Conservation (phyloP, 2,329 filamentous ascomycete genomes). For the Aspergillus terreus region DNA sequence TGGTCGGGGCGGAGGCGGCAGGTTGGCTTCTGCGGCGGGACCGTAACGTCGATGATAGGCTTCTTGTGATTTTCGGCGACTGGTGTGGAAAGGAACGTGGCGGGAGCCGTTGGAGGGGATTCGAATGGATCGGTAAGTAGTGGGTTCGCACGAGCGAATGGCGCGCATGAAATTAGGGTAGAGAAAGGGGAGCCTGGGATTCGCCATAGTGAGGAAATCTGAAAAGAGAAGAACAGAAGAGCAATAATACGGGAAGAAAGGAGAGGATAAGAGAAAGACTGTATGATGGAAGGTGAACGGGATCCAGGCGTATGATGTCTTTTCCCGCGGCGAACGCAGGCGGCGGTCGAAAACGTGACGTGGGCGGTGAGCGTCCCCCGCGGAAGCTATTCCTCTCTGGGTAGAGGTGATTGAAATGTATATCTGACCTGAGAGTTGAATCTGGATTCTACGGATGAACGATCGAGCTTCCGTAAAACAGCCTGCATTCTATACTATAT, state of each 20-base stretch:
- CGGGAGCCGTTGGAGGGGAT: slow-evolving; percentile 25
- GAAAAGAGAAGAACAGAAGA: slow-evolving; percentile 6
- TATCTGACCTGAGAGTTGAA: no score
- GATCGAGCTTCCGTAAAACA: no score
- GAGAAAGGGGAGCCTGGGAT: slow-evolving; percentile 62
- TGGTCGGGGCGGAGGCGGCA: slow-evolving; percentile 36
- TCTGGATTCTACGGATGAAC: no score
- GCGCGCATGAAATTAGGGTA: slow-evolving; percentile 65
- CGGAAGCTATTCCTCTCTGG: slow-evolving; percentile 6
- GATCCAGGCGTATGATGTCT: background rate
- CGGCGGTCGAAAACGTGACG: slow-evolving; percentile 21
- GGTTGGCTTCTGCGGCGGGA: slow-evolving; percentile 40
- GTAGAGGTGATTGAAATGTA: no score
- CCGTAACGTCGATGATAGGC: slow-evolving; percentile 45
- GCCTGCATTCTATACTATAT: no score
- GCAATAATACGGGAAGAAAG: slow-evolving; percentile 4
- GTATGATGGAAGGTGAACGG: background rate
- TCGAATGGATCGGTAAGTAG: slow-evolving; percentile 41
- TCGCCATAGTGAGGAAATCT: slow-evolving; percentile 50
- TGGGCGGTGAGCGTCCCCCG: slow-evolving; percentile 22
- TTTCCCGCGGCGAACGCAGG: slow-evolving; percentile 25
- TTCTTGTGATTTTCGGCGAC: slow-evolving; percentile 32
- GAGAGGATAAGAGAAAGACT: slow-evolving; percentile 2
- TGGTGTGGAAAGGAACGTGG: slow-evolving; percentile 35
- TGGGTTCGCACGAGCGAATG: slow-evolving; percentile 47